Percentiles rank a stretch among this genome's conserved stretches.
Conservation (phyloP, 2,329 filamentous ascomycete species). For the Westerdykella ornata region DNA sequence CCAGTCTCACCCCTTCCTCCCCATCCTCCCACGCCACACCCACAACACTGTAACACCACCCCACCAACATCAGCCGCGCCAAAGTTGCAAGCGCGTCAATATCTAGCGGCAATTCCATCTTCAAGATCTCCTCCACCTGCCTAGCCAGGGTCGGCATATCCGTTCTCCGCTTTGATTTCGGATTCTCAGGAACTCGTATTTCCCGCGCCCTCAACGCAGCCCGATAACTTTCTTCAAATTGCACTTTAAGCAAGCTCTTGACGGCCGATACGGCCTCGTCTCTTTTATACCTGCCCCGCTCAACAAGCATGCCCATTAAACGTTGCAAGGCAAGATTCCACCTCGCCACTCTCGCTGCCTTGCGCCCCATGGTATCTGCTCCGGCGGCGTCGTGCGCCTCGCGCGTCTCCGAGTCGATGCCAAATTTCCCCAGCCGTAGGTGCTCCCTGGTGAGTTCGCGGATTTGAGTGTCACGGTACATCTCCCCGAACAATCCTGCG, state of each 20-base stretch:
- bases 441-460: conserved; percentile 11
- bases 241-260: conserved; percentile 15
- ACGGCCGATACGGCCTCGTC: conserved; percentile 16
- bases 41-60: conserved; percentile 28
- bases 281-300: neutral
- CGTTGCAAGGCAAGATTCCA: conserved; percentile 26
- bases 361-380: conserved; percentile 18
- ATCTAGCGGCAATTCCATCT: conserved; percentile 20
- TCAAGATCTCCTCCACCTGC: conserved; percentile 23
- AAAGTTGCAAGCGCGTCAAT: conserved; percentile 20
- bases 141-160: conserved; percentile 10
- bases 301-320: conserved; percentile 22
- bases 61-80: conserved; percentile 25
- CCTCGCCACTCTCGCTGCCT: conserved; percentile 23
- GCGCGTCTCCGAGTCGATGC: conserved; percentile 4
- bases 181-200: no score
- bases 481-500: no score
- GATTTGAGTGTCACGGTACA: no score
- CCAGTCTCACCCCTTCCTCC: conserved; percentile 1
- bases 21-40: conserved; percentile 19
- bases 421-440: conserved; percentile 21
- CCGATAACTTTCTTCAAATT: conserved; percentile 18
- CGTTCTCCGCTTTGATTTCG: no score
- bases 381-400: neutral
- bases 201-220: conserved; percentile 12